phyloP scores from a whole-genome alignment of 805 yeast species.

The Geotrichum ghanense region DNA sequence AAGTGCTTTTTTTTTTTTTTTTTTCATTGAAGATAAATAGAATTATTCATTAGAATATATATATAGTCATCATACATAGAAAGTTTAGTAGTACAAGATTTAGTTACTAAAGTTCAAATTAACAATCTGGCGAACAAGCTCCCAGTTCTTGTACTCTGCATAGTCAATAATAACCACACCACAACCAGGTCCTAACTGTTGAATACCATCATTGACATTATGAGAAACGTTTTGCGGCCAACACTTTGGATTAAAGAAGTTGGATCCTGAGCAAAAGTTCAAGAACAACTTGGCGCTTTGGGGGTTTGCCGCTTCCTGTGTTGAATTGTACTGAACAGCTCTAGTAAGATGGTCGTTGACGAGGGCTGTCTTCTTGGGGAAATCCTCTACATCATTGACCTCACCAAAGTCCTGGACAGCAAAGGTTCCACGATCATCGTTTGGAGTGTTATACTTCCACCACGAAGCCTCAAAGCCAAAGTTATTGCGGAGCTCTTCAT shows the following conservation, averaged over 20 bases:
- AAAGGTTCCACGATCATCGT: constrained; percentile 50
- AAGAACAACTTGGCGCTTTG: constrained; percentile 47
- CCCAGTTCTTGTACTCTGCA: constrained; percentile 55
- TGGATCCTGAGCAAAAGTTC: constrained; percentile 65
- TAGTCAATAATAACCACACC: constrained; percentile 64
- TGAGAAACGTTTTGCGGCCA: constrained; percentile 64
- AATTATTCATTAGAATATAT: no score
- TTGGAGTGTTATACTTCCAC: constrained; percentile 56
- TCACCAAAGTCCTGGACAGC: constrained; percentile 71
- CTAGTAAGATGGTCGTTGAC: constrained; percentile 43
- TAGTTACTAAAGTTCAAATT: not conserved
- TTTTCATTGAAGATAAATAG: no score
- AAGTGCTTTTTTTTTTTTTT: no score
- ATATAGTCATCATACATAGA: no score
- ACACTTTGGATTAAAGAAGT: constrained; percentile 55
- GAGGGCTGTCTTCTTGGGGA: constrained; percentile 45
- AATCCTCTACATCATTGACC: constrained; percentile 39
- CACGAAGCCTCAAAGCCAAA: constrained; percentile 58
- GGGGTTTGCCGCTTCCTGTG: constrained; percentile 21
- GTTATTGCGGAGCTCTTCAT: constrained; percentile 26
- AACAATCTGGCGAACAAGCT: constrained; percentile 37
- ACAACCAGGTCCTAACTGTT: constrained; percentile 26
- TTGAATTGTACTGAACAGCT: constrained; percentile 39
- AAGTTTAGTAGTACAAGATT: no score
- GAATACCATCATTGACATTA: constrained; percentile 21